Evolutionary conservation across 2,329 filamentous ascomycete genomes (phyloP).

Genomic region (Trichothecium roseum): DNA sequence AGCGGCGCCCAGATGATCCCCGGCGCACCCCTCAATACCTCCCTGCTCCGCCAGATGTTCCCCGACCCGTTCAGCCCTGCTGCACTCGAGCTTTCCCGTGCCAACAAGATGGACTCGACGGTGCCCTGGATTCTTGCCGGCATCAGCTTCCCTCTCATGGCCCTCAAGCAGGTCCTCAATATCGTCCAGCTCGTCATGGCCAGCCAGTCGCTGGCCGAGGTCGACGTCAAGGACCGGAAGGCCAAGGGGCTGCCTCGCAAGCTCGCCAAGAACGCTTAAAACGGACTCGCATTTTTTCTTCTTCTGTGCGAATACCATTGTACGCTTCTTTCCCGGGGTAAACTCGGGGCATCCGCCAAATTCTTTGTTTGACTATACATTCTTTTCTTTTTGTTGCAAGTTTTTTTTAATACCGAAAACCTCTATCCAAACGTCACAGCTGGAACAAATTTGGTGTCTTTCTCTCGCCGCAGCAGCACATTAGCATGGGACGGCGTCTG

Average conservation of each 20-base stretch:
- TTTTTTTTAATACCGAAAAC: too few species aligned
- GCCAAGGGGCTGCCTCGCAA: conserved; percentile 41
- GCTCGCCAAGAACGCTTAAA: conserved; percentile 13
- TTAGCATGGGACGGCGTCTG: too few species aligned
- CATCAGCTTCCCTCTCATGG: conserved; percentile 78
- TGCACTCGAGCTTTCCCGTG: conserved; percentile 82
- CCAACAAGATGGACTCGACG: conserved; percentile 81
- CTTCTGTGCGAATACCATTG: too few species aligned
- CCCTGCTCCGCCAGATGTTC: conserved; percentile 65
- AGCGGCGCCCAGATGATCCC: conserved; percentile 45
- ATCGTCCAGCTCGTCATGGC: conserved; percentile 90
- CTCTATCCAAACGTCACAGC: too few species aligned
- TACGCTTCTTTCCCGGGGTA: too few species aligned
- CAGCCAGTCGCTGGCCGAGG: conserved; percentile 83
- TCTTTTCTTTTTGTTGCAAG: too few species aligned
- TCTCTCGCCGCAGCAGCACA: too few species aligned
- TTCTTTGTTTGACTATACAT: too few species aligned
- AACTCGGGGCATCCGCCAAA: too few species aligned
- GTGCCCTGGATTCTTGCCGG: conserved; percentile 62
- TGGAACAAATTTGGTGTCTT: too few species aligned
- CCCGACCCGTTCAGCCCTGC: conserved; percentile 85
- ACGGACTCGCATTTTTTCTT: too few species aligned
- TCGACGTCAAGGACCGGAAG: conserved; percentile 60
- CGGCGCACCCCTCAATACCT: conserved; percentile 60
- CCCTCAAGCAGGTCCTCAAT: conserved; percentile 87